Evolutionary conservation across 352 stramenopile genomes (phyloP).

Genomic region (Plasmopara viticola): DNA sequence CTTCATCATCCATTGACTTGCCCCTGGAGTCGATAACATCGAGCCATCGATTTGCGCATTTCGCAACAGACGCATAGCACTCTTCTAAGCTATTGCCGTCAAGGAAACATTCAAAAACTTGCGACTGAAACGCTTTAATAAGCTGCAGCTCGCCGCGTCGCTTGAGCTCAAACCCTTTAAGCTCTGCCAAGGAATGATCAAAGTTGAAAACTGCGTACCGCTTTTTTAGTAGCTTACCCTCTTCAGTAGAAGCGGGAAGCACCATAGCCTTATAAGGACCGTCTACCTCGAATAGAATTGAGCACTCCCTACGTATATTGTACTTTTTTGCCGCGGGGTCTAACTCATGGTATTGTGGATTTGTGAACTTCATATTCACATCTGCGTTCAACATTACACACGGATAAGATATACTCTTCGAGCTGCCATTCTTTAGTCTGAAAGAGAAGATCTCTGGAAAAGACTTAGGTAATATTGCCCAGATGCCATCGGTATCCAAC

Average conservation of each 20-base stretch:
- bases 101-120: conserved; percentile 98
- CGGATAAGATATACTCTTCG: conserved; percentile 94
- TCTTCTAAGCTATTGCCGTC: conserved; percentile 89
- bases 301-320: conserved; percentile 93
- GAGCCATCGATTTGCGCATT: conserved; percentile 97
- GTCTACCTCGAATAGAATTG: conserved; percentile 99
- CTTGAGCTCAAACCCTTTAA: conserved; percentile 98
- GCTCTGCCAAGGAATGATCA: conserved; percentile 65
- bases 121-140: conserved; percentile 98
- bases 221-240: conserved; percentile 99
- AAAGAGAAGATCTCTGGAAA: conserved; percentile 98
- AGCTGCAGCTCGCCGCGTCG: conserved; percentile 97
- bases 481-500: conserved; percentile 99
- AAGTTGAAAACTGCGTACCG: conserved; percentile 89
- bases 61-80: conserved; percentile 95
- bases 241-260: conserved; percentile 96
- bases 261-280: conserved; percentile 99
- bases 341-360: conserved; percentile 91
- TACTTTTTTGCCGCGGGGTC: conserved; percentile 75
- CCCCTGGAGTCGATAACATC: conserved; percentile 96
- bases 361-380: conserved; percentile 98
- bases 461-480: conserved; percentile 96
- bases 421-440: conserved; percentile 50
- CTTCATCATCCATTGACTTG: conserved; percentile 92
- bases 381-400: conserved; percentile 99